Percentiles rank a stretch among this genome's conserved stretches.
phyloP scores from a whole-genome alignment of 495 filamentous ascomycete species.

The Elasticomyces elasticus region DNA sequence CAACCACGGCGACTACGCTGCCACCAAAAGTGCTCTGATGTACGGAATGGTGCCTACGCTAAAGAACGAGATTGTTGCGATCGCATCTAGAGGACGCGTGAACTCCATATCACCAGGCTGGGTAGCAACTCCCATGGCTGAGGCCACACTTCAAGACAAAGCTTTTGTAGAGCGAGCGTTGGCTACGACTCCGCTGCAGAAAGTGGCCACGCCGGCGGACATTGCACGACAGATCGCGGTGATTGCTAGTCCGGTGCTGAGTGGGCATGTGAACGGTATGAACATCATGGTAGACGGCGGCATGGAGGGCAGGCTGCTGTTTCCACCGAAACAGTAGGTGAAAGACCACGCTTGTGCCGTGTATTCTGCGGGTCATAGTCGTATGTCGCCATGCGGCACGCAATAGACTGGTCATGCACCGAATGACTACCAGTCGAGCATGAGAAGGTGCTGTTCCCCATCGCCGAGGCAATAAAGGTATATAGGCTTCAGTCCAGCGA shows the following conservation, averaged over 20 bases:
- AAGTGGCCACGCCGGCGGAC: constrained; percentile 17
- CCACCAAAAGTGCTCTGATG: constrained; percentile 18
- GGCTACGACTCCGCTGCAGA: constrained; percentile 21
- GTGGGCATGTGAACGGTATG: constrained; percentile 17
- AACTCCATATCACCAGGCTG: constrained; percentile 19
- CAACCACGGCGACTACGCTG: constrained; percentile 21
- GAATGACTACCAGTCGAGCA: too few relatives aligned
- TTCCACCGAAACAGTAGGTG: constrained; percentile 4
- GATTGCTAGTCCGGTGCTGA: constrained; percentile 19
- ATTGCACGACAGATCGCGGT: constrained; percentile 21
- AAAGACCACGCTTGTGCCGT: background rate
- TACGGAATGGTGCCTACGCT: constrained; percentile 20
- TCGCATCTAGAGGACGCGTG: constrained; percentile 14
- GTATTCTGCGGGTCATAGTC: background rate
- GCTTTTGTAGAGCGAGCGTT: constrained; percentile 18
- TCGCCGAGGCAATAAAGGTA: too few relatives aligned
- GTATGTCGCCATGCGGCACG: background rate
- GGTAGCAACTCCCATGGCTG: constrained; percentile 22
- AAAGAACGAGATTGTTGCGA: constrained; percentile 21
- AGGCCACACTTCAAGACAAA: constrained; percentile 15
- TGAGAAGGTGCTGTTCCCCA: too few relatives aligned
- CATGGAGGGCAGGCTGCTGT: constrained; percentile 21
- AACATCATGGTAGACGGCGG: constrained; percentile 22
- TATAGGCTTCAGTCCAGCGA: too few relatives aligned
- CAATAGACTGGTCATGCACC: background rate